Evolutionary conservation across 139 green algal species (phyloP).

Genomic region (Coccomyxa sp.): DNA sequence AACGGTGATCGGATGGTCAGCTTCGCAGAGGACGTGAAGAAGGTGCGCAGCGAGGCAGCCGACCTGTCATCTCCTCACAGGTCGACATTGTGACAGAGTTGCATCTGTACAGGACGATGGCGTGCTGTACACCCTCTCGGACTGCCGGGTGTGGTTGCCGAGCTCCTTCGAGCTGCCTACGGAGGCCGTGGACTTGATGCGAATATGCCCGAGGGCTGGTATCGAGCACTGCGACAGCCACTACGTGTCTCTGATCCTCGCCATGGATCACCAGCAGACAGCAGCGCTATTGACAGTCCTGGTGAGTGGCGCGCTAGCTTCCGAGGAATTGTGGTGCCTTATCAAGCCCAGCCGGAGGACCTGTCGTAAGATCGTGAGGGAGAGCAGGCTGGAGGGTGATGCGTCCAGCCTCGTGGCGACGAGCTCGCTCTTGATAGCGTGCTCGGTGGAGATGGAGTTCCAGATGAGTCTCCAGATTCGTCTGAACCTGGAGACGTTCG

Average conservation of each 20-base stretch:
- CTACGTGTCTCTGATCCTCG: neutral
- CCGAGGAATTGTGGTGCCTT: neutral
- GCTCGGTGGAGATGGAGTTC: neutral
- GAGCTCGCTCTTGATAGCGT: neutral
- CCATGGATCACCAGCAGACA: neutral
- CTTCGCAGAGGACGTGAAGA: neutral
- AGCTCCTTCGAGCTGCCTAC: neutral
- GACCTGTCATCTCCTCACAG: neutral
- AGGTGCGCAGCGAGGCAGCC: neutral
- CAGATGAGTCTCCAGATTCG: neutral
- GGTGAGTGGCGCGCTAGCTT: neutral
- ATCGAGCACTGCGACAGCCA: neutral
- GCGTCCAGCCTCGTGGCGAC: neutral
- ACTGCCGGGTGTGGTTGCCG: neutral
- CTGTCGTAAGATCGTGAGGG: neutral
- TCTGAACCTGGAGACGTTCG: neutral
- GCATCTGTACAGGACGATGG: neutral
- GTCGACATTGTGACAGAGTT: neutral
- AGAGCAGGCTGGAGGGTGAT: neutral
- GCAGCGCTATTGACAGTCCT: neutral
- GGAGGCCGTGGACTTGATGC: neutral
- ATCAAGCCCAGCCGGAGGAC: neutral
- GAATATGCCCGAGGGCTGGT: neutral
- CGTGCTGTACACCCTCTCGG: neutral
- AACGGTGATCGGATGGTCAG: neutral